Conservation (phyloP, 805 yeast genomes). For the Tetrapisispora nanseiensis region DNA sequence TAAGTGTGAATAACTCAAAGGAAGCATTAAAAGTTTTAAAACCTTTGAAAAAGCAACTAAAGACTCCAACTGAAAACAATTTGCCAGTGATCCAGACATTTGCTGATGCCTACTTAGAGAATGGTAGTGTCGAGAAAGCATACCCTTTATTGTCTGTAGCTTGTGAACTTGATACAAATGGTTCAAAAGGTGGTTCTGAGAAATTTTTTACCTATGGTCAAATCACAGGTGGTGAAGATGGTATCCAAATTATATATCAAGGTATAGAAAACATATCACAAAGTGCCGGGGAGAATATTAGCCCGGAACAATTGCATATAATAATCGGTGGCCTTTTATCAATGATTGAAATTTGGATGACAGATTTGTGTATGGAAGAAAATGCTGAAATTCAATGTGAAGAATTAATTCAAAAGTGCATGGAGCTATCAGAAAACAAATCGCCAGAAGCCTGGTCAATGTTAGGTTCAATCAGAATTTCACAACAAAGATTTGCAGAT, state of each 20-base stretch:
- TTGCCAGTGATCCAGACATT: conserved; percentile 43
- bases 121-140: conserved; percentile 71
- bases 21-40: conserved; percentile 31
- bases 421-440: conserved; percentile 42
- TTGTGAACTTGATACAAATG: conserved; percentile 61
- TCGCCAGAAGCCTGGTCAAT: conserved; percentile 78
- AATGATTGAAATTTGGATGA: conserved; percentile 93
- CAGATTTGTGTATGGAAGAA: conserved; percentile 89
- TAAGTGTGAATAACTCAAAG: conserved; percentile 21
- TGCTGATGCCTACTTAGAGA: conserved; percentile 75
- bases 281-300: conserved; percentile 19
- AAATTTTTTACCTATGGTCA: conserved; percentile 89
- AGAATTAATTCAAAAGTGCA: conserved; percentile 51
- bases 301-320: conserved; percentile 41
- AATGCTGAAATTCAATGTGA: conserved; percentile 81
- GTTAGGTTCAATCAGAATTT: conserved; percentile 77
- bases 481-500: conserved; percentile 68
- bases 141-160: conserved; percentile 50
- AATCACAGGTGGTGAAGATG: conserved; percentile 73
- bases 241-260: conserved; percentile 48
- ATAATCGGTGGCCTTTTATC: conserved; percentile 72
- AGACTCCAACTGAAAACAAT: conserved; percentile 24
- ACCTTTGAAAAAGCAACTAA: conserved; percentile 24
- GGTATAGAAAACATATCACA: conserved; percentile 42
- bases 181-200: conserved; percentile 52